Evolutionary conservation across 306 rosid genomes (phyloP).

Genomic region (Potentilla sterilis): DNA sequence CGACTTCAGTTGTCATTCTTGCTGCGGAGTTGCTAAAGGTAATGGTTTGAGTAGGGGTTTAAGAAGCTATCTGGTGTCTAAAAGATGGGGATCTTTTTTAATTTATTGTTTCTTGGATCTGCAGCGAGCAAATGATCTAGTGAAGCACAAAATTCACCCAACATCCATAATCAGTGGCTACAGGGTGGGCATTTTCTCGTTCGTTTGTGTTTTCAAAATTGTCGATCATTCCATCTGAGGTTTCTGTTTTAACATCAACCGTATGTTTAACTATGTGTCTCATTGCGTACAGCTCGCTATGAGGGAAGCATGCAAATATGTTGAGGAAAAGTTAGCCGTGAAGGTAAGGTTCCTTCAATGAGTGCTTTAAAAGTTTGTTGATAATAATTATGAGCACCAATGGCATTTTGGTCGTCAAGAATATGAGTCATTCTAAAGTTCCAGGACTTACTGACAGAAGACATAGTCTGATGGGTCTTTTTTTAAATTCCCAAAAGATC

Average conservation of each 20-base stretch:
- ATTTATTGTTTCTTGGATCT: not conserved
- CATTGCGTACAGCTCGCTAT: conserved; percentile 74
- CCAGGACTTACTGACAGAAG: not conserved
- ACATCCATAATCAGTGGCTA: conserved; percentile 96
- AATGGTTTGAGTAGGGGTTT: not conserved
- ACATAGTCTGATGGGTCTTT: not conserved
- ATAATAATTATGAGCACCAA: not conserved
- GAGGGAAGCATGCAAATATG: conserved; percentile 95
- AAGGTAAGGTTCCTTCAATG: conserved; percentile 45
- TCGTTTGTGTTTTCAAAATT: not conserved
- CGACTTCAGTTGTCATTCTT: conserved; percentile 89
- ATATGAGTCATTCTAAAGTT: not conserved
- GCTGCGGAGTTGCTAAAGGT: conserved; percentile 96
- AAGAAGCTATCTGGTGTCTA: conserved; percentile 7
- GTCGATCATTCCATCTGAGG: not conserved
- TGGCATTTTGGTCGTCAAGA: not conserved
- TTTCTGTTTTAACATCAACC: not conserved
- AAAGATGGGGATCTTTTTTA: conserved; percentile 13
- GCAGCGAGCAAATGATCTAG: conserved; percentile 96
- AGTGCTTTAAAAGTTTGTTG: conserved; percentile 10
- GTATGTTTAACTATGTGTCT: not conserved
- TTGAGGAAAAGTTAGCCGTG: conserved; percentile 76
- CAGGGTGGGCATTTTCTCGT: conserved; percentile 48
- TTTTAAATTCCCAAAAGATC: not conserved
- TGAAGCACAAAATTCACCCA: conserved; percentile 93